Percentiles rank a stretch among this genome's conserved stretches.
Evolutionary conservation across 2,329 filamentous ascomycete genomes (phyloP).

Genomic region (Calonectria pseudoreteaudii): DNA sequence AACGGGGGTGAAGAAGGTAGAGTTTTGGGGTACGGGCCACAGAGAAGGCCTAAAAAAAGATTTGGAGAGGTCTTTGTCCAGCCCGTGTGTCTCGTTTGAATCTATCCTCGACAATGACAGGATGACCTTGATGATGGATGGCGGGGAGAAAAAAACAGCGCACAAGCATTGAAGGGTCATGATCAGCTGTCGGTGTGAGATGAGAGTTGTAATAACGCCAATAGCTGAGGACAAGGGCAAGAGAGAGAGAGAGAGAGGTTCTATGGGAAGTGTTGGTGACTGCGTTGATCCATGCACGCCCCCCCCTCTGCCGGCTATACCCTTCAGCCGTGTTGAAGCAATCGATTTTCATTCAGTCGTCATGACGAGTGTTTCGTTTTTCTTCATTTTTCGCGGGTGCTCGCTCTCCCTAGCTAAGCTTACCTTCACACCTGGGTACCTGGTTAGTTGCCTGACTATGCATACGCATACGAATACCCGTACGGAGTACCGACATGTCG

Average conservation of each 20-base stretch:
- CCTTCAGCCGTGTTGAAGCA: neutral
- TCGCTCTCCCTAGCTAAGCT: conserved; percentile 3
- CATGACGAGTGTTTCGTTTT: conserved; percentile 1
- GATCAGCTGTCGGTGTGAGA: conserved; percentile 18
- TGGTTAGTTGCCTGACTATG: neutral
- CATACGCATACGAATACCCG: neutral
- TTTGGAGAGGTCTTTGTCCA: conserved; percentile 1
- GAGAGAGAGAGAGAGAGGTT: neutral
- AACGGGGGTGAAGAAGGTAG: conserved; percentile 15
- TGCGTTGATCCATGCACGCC: conserved; percentile 8
- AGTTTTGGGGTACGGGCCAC: neutral
- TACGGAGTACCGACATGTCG: conserved; percentile 19
- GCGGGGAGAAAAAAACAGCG: conserved; percentile 7
- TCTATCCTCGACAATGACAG: conserved; percentile 12
- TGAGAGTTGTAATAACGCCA: neutral
- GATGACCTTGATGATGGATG: conserved; percentile 15
- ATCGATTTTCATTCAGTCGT: neutral
- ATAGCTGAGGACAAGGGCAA: neutral
- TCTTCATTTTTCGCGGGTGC: neutral
- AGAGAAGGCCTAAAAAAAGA: conserved; percentile 19
- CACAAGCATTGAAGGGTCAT: conserved; percentile 10
- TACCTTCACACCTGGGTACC: neutral
- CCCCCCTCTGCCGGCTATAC: neutral
- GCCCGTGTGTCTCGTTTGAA: conserved; percentile 5
- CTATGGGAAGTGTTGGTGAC: neutral